Evolutionary conservation across 1,284 basidiomycete species (phyloP).

Genomic region (Vanrija pseudolonga): DNA sequence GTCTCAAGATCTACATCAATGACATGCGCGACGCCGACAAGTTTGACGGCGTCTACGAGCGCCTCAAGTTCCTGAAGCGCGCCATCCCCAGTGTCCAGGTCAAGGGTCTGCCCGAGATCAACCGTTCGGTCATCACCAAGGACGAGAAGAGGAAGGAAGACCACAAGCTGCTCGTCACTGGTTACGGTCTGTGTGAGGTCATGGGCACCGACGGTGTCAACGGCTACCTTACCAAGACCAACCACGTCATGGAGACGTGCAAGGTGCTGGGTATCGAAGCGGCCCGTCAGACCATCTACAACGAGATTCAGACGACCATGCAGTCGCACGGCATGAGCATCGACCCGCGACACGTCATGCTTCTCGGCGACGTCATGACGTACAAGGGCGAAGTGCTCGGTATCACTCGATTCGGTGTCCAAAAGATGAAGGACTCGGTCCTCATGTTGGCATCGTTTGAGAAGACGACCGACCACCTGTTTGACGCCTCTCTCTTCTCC

Average conservation of each 20-base stretch:
- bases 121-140: slow-evolving; percentile 88
- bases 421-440: slow-evolving; percentile 99
- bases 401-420: slow-evolving; percentile 99
- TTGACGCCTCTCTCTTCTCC: slow-evolving; percentile 93
- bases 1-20: slow-evolving; percentile 23
- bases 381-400: slow-evolving; percentile 99
- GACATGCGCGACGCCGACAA: slow-evolving; percentile 56
- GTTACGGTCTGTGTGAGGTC: slow-evolving; percentile 94
- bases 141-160: slow-evolving; percentile 68
- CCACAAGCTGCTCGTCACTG: slow-evolving; percentile 73
- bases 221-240: slow-evolving; percentile 87
- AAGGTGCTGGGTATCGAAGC: slow-evolving; percentile 96
- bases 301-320: slow-evolving; percentile 98
- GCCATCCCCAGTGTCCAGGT: slow-evolving; percentile 78
- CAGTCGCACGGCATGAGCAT: slow-evolving; percentile 96
- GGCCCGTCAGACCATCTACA: slow-evolving; percentile 88
- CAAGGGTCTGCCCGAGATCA: slow-evolving; percentile 82
- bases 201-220: slow-evolving; percentile 97
- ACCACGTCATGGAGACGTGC: slow-evolving; percentile 95
- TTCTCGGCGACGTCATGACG: slow-evolving; percentile 97
- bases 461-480: slow-evolving; percentile 98
- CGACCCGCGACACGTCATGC: slow-evolving; percentile 97
- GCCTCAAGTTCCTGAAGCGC: slow-evolving; percentile 78
- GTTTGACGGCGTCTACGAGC: slow-evolving; percentile 61
- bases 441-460: slow-evolving; percentile 99